Percentiles rank a stretch among this genome's conserved stretches.
phyloP scores from a whole-genome alignment of 768 basidiomycete genomes.

The Trametes maxima region DNA sequence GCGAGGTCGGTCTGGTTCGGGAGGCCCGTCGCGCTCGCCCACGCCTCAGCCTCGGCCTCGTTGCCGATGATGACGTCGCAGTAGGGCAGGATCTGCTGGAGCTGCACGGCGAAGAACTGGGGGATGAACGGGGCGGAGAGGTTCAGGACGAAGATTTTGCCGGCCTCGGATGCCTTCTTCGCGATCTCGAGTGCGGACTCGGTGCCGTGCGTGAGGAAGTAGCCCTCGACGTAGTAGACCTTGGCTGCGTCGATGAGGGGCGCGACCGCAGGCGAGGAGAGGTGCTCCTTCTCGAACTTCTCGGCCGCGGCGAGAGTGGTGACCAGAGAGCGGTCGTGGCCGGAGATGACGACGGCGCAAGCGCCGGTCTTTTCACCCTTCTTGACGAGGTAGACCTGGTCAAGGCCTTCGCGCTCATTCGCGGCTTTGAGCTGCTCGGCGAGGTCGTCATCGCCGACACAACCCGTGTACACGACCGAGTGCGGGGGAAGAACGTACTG shows the following conservation, averaged over 20 bases:
- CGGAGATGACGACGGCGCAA: constrained; percentile 94
- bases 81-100: constrained; percentile 81
- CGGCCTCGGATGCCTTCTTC: constrained; percentile 69
- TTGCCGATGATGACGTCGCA: constrained; percentile 95
- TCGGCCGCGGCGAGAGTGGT: constrained; percentile 91
- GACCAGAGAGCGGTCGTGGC: constrained; percentile 89
- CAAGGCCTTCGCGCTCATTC: constrained; percentile 90
- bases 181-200: constrained; percentile 71
- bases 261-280: constrained; percentile 74
- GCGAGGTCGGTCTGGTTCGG: constrained; percentile 65
- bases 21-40: constrained; percentile 73
- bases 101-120: constrained; percentile 85
- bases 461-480: constrained; percentile 93
- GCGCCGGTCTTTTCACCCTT: constrained; percentile 90
- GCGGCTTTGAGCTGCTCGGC: constrained; percentile 86
- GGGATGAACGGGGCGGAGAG: constrained; percentile 97
- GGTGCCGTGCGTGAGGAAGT: constrained; percentile 93
- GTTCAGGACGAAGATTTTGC: constrained; percentile 92
- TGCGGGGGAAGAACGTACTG: constrained; percentile 89
- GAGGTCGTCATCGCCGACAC: constrained; percentile 92
- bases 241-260: constrained; percentile 79
- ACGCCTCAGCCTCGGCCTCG: constrained; percentile 90
- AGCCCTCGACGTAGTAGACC: constrained; percentile 93
- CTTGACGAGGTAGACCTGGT: constrained; percentile 87
- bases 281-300: constrained; percentile 81